Evolutionary conservation across 257 asterid species (phyloP).

Genomic region (Solanum raphanifolium): DNA sequence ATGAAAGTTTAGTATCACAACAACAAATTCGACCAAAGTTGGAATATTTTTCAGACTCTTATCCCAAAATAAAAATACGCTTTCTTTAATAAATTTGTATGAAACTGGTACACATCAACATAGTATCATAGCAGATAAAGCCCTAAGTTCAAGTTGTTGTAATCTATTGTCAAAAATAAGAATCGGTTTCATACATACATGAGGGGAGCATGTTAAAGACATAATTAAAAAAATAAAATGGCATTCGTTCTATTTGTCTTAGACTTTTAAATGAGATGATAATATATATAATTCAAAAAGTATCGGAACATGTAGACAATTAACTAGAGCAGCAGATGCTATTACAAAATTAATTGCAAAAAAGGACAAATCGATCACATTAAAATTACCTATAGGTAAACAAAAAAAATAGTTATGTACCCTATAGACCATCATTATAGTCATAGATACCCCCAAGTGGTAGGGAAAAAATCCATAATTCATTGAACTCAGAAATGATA

Average conservation of each 20-base stretch:
- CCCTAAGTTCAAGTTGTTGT: not conserved
- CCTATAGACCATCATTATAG: not conserved
- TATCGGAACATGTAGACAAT: not conserved
- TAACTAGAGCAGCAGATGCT: accelerated
- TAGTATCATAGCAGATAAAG: not conserved
- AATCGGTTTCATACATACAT: too few species aligned
- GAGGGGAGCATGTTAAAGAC: too few species aligned
- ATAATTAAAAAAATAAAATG: not conserved
- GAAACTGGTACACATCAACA: accelerated
- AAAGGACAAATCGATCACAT: not conserved
- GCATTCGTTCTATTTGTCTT: accelerated
- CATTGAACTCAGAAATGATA: not conserved
- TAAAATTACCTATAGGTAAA: not conserved
- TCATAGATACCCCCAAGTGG: not conserved
- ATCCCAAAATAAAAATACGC: not conserved
- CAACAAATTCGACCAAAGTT: too few species aligned
- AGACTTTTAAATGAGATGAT: not conserved
- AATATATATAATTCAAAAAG: not conserved
- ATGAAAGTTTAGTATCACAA: too few species aligned
- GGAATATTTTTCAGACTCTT: too few species aligned
- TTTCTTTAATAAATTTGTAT: not conserved
- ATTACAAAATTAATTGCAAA: not conserved
- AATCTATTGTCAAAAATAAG: not conserved
- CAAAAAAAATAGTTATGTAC: not conserved
- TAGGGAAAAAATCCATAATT: not conserved